Evolutionary conservation across 192 early-diverging fungal genomes (phyloP).

Genomic region (Coemansia pectinata): DNA sequence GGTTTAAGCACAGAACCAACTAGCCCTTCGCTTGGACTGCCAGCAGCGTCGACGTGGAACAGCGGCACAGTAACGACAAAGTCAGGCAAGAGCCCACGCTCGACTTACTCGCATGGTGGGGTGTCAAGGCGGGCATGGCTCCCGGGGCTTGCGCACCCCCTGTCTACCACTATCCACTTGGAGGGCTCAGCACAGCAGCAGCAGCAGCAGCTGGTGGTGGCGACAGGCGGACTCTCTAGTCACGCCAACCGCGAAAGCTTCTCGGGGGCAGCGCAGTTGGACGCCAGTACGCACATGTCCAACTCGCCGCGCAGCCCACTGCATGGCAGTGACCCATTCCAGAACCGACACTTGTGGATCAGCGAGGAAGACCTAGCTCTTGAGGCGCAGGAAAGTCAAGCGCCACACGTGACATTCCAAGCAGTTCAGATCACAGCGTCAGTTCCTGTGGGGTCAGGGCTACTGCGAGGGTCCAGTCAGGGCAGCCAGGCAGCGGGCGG

Average conservation of each 20-base stretch:
- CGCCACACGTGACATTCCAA: conserved; percentile 1
- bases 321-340: conserved; percentile 22
- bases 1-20: neutral
- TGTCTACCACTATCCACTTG: conserved; percentile 27
- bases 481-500: neutral
- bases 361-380: conserved; percentile 17
- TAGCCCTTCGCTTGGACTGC: conserved; percentile 14
- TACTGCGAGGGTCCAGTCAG: conserved; percentile 20
- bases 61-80: conserved; percentile 29
- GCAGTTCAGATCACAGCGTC: conserved; percentile 19
- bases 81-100: neutral
- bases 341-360: conserved; percentile 31
- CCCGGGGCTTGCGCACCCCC: conserved; percentile 36
- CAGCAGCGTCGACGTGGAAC: conserved; percentile 44
- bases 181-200: conserved; percentile 10
- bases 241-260: conserved; percentile 44
- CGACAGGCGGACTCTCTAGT: neutral
- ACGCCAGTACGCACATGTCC: conserved; percentile 35
- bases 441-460: conserved; percentile 28
- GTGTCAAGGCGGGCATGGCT: conserved; percentile 32
- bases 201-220: conserved; percentile 4
- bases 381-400: conserved; percentile 3
- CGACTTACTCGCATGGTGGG: conserved; percentile 7
- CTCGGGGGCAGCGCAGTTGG: conserved; percentile 47
- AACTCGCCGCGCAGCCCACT: conserved; percentile 34